Conservation (phyloP, 139 green algal genomes). For the Chlorella sp. region DNA sequence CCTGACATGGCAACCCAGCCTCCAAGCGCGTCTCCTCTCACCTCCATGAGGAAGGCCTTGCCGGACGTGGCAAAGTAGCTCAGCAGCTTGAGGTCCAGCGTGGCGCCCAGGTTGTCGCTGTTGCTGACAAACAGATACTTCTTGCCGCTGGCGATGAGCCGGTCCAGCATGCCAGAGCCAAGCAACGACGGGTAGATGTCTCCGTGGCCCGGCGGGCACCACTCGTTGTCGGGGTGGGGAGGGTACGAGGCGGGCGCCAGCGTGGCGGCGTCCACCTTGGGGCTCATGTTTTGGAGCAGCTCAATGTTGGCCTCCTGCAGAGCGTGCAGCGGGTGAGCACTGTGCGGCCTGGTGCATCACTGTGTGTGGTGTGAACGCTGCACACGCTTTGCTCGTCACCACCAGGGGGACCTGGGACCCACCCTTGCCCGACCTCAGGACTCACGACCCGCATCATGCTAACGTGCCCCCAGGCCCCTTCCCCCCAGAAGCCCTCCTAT, state of each 20-base stretch:
- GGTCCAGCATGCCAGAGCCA: conserved; percentile 80
- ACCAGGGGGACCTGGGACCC: too few species aligned
- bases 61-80: conserved; percentile 66
- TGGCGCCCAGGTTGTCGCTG: conserved; percentile 88
- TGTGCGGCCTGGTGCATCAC: too few species aligned
- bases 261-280: conserved; percentile 79
- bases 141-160: conserved; percentile 62
- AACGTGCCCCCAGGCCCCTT: too few species aligned
- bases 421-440: too few species aligned
- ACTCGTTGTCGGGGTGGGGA: conserved; percentile 28
- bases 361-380: too few species aligned
- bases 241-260: conserved; percentile 52
- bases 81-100: conserved; percentile 79
- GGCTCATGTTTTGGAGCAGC: conserved; percentile 87
- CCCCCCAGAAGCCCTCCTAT: too few species aligned
- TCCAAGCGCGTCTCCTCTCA: too few species aligned
- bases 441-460: too few species aligned
- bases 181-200: conserved; percentile 92
- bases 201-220: conserved; percentile 82
- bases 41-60: conserved; percentile 87
- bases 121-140: conserved; percentile 85
- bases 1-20: too few species aligned
- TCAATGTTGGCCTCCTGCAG: conserved; percentile 57
- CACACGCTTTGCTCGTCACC: too few species aligned
- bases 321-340: too few species aligned